Evolutionary conservation across 2,329 filamentous ascomycete genomes (phyloP), one percentile per base, ranked within the genome.

Genomic region (Trichophyton equinum): DNA sequence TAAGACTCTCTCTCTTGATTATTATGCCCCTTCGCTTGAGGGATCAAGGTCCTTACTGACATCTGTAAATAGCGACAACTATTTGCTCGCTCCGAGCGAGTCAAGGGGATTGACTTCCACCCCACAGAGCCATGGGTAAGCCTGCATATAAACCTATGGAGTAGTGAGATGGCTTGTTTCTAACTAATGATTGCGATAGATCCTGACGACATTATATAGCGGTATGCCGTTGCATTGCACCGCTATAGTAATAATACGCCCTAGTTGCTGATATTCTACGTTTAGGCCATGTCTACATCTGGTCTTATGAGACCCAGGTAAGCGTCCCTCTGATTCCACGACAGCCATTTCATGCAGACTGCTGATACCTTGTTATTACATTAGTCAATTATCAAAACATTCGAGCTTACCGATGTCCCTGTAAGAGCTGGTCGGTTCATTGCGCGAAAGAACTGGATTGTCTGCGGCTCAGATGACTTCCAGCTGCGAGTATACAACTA

Each of bases 371-470:
- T 3, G 18, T 13, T 36, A 40, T n/a, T 57, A 4, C 11, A 30
- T 36, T 65, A 85, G 77, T 88, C 91, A 65, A 91, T 97, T 65
- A 90, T 99, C 77, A 97, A 97, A 81, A 96, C 92, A 3, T 99
- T 99, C 76, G 94, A 99, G 79, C 85, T 97, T 67, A 96, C 92
- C 73, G 94, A 99, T 81, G 94, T 99, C 58, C 94, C 94, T 66
- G 92, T 99, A 62, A 88, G 94, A 75, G 94, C 94, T 64, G 94
- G 94, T 71, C 89, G 94, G 68, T 99, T 99, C 76, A 85, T 99
- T 71, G 89, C 94, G 67, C 85, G 94, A 69, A 99, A 99, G 85
- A 99, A 97, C 77, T 99, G 94, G 94, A 95, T 96, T 68, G 89
- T 95, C 60, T 94, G 90, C 77, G 94, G 94, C 71, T 92, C 87